Conservation (phyloP, 305 asterid species). For the Rubia balearica region DNA sequence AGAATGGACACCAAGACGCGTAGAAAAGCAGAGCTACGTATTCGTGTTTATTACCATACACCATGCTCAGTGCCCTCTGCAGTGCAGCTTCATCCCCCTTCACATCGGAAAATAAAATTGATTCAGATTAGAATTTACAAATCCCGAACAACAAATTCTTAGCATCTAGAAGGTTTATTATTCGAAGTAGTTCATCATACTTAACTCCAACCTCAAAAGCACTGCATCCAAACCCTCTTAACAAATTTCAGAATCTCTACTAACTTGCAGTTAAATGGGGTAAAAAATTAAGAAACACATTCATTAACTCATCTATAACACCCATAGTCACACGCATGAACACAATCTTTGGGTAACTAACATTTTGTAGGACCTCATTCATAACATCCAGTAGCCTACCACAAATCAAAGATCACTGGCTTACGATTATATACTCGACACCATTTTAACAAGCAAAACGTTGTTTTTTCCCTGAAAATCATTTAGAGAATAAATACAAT, state of each 20-base stretch:
- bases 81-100: constrained; percentile 76
- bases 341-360: not conserved
- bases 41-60: constrained; percentile 52
- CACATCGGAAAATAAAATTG: constrained; percentile 27
- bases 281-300: not conserved
- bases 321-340: not conserved
- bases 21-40: constrained; percentile 82
- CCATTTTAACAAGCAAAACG: not conserved
- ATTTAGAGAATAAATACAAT: too few species aligned
- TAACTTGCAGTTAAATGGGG: not conserved
- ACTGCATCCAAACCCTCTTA: not conserved
- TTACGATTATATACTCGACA: not conserved
- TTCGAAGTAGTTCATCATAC: not conserved
- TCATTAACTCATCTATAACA: not conserved
- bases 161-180: not conserved
- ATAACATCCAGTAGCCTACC: not conserved
- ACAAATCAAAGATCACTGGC: not conserved
- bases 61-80: constrained; percentile 67
- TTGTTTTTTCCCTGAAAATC: not conserved
- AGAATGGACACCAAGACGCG: constrained; percentile 98
- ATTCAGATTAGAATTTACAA: constrained; percentile 17
- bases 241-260: not conserved
- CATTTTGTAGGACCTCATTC: not conserved
- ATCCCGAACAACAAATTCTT: not conserved
- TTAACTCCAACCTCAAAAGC: not conserved